Evolutionary conservation across 352 stramenopile species (phyloP), one percentile per base, ranked within the genome.

Genomic region (Phytophthora tentaculata): DNA sequence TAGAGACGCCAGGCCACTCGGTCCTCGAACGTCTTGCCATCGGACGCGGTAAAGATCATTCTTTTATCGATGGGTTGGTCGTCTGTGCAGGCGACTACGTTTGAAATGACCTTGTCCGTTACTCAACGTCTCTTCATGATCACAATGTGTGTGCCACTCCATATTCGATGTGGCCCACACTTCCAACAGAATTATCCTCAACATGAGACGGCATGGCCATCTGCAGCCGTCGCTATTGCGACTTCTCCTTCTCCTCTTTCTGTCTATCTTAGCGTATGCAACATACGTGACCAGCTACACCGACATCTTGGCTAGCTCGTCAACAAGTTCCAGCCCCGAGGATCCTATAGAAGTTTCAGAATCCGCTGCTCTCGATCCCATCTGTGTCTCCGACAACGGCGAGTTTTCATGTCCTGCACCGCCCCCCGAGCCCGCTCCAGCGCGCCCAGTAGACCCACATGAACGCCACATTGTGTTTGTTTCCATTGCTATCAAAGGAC

Each of bases 21-120:
- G 69, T 97, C 86, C 39, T 89, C 80, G 29, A 97, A 97, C 69
- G 82, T 82, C 43, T 77, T 96, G 19, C 91, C 90, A 67, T 97
- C 90, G n/a, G 75, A 92, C n/a, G 90, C 89, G 24, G 81, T 88
- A 64, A 96, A 97, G 60, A 67, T 64, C 54, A 77, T 65, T 6
- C 19, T 54, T 8, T 4, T 47, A 41, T 43, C 20, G 5, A n/a
- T 5, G 35, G 14, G 2, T n/a, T n/a, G 35, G 35, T 2, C 1
- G 35, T 43, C 14, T 17, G n/a, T 55, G 17, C 26, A 65, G 47
- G 16, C 58, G 48, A 61, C 20, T 26, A 28, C 50, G 49, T 61
- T 12, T 61, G 50, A 49, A 67, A 45, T 58, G 10, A 24, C 20
- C 17, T 22, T 53, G 60, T 73, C 60, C 54, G 54, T 70, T 70